Conservation (phyloP, 2,329 filamentous ascomycete genomes). For the Ophiocordyceps camponoti-floridani region DNA sequence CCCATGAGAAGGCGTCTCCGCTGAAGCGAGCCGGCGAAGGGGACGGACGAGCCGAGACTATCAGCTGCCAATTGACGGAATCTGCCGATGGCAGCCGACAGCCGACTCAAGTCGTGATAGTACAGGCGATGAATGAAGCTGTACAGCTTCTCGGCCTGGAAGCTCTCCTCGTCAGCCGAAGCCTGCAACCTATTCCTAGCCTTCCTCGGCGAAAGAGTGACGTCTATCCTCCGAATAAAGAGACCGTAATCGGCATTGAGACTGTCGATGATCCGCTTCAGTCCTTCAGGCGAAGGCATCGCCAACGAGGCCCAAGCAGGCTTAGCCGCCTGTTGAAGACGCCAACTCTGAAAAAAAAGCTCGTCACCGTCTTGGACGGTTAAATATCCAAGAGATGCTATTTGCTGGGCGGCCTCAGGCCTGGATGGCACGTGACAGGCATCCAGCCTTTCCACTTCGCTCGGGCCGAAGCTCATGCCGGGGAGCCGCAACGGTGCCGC, state of each 20-base stretch:
- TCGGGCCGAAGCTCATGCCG: too few relatives aligned
- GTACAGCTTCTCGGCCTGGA: slow-evolving; percentile 8
- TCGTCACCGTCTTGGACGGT: too few relatives aligned
- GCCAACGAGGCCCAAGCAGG: neutral
- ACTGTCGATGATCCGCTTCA: slow-evolving; percentile 8
- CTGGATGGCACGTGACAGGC: too few relatives aligned
- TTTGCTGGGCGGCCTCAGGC: too few relatives aligned
- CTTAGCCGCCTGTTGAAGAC: too few relatives aligned
- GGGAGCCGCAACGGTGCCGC: too few relatives aligned
- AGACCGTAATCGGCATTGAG: slow-evolving; percentile 11
- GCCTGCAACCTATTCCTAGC: slow-evolving; percentile 4
- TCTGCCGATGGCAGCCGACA: neutral
- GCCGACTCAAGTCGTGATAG: slow-evolving; percentile 1
- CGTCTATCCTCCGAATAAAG: slow-evolving; percentile 7
- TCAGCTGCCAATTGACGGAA: neutral
- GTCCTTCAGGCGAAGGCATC: neutral
- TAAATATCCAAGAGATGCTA: too few relatives aligned
- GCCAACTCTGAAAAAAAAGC: too few relatives aligned
- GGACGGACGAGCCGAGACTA: neutral
- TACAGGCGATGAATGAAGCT: slow-evolving; percentile 6
- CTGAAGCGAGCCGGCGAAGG: neutral
- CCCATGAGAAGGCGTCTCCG: neutral
- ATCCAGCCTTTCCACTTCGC: too few relatives aligned
- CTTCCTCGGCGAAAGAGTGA: slow-evolving; percentile 9
- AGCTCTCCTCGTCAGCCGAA: slow-evolving; percentile 7